Base-by-base conservation (phyloP, 257 asterid genomes). In the Penstemon eatonii region DNA sequence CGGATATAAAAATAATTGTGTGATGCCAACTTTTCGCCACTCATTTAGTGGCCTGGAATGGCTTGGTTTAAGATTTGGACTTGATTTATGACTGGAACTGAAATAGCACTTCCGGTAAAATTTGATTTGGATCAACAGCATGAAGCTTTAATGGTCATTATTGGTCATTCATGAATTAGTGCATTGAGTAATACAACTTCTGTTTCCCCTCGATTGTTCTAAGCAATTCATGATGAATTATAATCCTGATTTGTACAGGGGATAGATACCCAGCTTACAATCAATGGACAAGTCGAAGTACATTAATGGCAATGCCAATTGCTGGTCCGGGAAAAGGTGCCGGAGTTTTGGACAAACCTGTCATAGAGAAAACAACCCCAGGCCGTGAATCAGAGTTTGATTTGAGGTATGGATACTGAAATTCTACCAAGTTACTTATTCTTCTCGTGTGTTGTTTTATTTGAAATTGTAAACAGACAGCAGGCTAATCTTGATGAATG, bases 331-430 rank as follows among this genome's bases (percentile, higher is more conserved):
- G 94, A 52, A 87, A 81, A 85, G 96, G 98, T 44, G 92, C 92
- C 36, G 98, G 98, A 19, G 73, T 93, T 79, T 75, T 93, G 82
- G 98, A 93, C 3, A 87, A 85, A 76, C 98, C 97, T 11, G 83
- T 88, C 51, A 88, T 86, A 56, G 98, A 93, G 77, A 90, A 84
- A 83, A 83, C 96, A 41, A 74, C 87, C 71, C 96, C 97, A 6
- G 95, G 94, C 43, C 96, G 97, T 69, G 96, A 93, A 75, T 93
- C 96, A 56, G 98, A 93, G 82, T 90, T 90, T 70, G 94, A 93
- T 76, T 79, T 93, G 84, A 93, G 95, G 98, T 92, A 79, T 75
- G 82, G 41, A 46, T 61, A 61, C 60, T 75, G 54, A 44, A 61
- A 19, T 63, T 53, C 43, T 52, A 60, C 54, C 47, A 46, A 56